Conservation (phyloP, 352 stramenopile genomes). For the Saprolegnia diclina region DNA sequence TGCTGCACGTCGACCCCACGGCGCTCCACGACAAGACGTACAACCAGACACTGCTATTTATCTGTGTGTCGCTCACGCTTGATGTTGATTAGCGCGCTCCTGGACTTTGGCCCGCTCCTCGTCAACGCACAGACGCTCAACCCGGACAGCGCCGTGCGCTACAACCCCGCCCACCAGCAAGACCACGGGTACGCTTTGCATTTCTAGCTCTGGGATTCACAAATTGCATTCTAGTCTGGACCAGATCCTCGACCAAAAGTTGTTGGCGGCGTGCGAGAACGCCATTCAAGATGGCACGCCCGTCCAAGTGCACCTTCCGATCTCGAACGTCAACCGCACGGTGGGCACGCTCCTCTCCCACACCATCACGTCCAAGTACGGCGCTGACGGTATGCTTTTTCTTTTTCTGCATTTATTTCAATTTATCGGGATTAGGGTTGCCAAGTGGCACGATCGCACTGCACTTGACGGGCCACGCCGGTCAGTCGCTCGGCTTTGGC, state of each 20-base stretch:
- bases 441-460: conserved; percentile 91
- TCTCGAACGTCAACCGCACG: conserved; percentile 92
- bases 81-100: conserved; percentile 45
- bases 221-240: conserved; percentile 61
- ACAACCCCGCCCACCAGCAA: conserved; percentile 77
- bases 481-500: conserved; percentile 92
- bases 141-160: conserved; percentile 70
- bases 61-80: no score
- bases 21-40: conserved; percentile 61
- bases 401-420: background rate
- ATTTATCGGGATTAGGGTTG: conserved; percentile 37
- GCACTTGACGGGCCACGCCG: conserved; percentile 90
- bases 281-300: conserved; percentile 81
- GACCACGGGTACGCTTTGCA: conserved; percentile 74
- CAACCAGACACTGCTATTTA: no score
- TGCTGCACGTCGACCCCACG: conserved; percentile 88
- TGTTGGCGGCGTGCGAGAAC: conserved; percentile 82
- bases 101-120: conserved; percentile 91
- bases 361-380: conserved; percentile 90
- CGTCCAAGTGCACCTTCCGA: conserved; percentile 51
- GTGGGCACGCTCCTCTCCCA: conserved; percentile 93
- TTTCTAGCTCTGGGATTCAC: no score
- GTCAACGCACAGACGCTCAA: conserved; percentile 92
- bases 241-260: conserved; percentile 85
- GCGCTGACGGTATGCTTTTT: conserved; percentile 46